phyloP scores from a whole-genome alignment of 495 filamentous ascomycete genomes.

The Aspergillus kassunensis region DNA sequence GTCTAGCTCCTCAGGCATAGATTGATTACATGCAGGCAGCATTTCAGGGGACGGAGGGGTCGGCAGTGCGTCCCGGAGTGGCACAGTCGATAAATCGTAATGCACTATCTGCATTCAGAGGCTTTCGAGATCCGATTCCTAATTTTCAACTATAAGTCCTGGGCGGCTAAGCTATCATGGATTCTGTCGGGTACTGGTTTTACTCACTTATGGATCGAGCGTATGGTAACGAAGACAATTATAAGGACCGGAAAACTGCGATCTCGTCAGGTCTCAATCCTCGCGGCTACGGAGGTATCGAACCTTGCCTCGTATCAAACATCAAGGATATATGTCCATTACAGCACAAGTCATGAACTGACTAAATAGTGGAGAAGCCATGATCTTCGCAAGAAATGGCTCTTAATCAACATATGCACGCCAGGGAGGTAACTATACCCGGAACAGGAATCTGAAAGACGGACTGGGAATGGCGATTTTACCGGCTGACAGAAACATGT shows the following conservation, averaged over 20 bases:
- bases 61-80: constrained; percentile 13
- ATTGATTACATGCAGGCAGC: constrained; percentile 16
- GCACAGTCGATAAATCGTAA: constrained; percentile 13
- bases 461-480: neutral
- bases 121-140: neutral
- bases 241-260: neutral
- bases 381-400: neutral
- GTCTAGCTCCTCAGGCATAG: constrained; percentile 4
- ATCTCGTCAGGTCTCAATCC: neutral
- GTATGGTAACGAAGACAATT: neutral
- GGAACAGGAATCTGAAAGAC: neutral
- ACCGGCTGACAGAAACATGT: neutral
- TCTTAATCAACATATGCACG: neutral
- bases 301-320: neutral
- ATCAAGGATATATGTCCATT: neutral
- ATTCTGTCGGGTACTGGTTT: neutral
- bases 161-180: neutral
- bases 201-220: neutral
- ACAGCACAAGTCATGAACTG: neutral
- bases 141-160: neutral
- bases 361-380: neutral
- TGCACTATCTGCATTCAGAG: constrained; percentile 1
- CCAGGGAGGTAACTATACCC: neutral
- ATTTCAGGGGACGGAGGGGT: constrained; percentile 20
- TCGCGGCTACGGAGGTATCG: neutral